Evolutionary conservation across 352 stramenopile genomes (phyloP).

Genomic region (Phytophthora tentaculata): DNA sequence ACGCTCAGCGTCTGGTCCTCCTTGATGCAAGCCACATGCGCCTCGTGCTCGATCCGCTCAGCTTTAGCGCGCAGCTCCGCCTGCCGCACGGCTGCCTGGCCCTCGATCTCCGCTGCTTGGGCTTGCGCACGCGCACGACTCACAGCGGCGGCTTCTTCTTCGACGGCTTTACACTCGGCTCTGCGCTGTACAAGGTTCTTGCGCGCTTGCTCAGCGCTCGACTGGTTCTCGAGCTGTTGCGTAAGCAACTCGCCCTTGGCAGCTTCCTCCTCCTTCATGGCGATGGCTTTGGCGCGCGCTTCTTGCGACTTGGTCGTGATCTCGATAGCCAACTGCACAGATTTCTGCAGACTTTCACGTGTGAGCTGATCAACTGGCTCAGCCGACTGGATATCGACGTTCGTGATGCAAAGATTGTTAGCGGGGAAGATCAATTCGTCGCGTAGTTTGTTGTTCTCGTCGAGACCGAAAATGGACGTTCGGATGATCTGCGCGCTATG

Average conservation of each 20-base stretch:
- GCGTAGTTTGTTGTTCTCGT: constrained; percentile 62
- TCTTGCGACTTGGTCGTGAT: constrained; percentile 89
- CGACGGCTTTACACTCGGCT: constrained; percentile 71
- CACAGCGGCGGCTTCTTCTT: constrained; percentile 71
- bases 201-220: constrained; percentile 67
- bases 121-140: constrained; percentile 63
- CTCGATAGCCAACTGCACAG: constrained; percentile 83
- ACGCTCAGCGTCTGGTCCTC: constrained; percentile 73
- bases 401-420: constrained; percentile 84
- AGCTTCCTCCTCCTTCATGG: constrained; percentile 85
- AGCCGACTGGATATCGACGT: constrained; percentile 83
- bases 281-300: constrained; percentile 74
- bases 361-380: constrained; percentile 79
- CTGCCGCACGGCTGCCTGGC: constrained; percentile 70
- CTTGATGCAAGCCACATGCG: constrained; percentile 54
- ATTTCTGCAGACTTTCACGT: constrained; percentile 81
- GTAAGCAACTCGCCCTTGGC: constrained; percentile 74
- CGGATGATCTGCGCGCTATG: constrained; percentile 84
- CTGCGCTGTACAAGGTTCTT: constrained; percentile 81
- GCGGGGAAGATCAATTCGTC: constrained; percentile 66
- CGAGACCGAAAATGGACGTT: constrained; percentile 76
- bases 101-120: constrained; percentile 78
- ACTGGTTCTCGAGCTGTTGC: constrained; percentile 84
- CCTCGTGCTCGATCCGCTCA: constrained; percentile 74
- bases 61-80: constrained; percentile 70